These are phyloP conservation scores for Curvularia sp. DNA, from an alignment of 2,329 filamentous ascomycete species.

Conservation along the genomic window DNA sequence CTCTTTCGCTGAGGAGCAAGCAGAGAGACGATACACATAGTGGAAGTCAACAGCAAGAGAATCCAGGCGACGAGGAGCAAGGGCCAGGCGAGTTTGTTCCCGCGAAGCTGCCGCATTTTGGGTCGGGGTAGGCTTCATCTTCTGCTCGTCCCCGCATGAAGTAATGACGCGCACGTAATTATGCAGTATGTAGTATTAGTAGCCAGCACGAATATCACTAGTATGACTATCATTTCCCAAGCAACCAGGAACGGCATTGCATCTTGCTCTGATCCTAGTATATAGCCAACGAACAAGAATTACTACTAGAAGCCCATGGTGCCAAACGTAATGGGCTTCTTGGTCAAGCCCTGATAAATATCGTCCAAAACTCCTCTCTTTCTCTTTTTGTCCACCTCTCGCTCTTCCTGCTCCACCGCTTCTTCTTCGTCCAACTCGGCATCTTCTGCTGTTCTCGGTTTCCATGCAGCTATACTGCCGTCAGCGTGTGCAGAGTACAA, in stretches of 20 bases:
- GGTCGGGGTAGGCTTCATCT: background rate
- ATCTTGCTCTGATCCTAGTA: background rate
- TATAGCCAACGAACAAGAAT: background rate
- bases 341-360: slow-evolving; percentile 79
- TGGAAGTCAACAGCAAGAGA: background rate
- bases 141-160: background rate
- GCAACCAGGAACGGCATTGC: background rate
- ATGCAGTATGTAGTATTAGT: background rate
- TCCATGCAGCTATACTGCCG: slow-evolving; percentile 83
- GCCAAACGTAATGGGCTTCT: slow-evolving; percentile 69
- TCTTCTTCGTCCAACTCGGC: slow-evolving; percentile 54
- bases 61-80: slow-evolving; percentile 13
- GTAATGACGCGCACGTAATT: background rate
- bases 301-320: slow-evolving; percentile 18
- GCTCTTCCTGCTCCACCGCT: slow-evolving; percentile 43
- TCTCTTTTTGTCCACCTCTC: slow-evolving; percentile 56
- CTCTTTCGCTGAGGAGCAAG: background rate
- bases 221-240: background rate
- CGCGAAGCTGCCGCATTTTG: slow-evolving; percentile 46
- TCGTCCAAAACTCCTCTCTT: slow-evolving; percentile 83
- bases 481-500: slow-evolving; percentile 86
- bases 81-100: slow-evolving; percentile 40
- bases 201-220: background rate
- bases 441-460: slow-evolving; percentile 64
- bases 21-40: background rate